These are phyloP conservation scores for Oenanthe javanica DNA, from an alignment of 140 eudicot species.

Conservation along the genomic window DNA sequence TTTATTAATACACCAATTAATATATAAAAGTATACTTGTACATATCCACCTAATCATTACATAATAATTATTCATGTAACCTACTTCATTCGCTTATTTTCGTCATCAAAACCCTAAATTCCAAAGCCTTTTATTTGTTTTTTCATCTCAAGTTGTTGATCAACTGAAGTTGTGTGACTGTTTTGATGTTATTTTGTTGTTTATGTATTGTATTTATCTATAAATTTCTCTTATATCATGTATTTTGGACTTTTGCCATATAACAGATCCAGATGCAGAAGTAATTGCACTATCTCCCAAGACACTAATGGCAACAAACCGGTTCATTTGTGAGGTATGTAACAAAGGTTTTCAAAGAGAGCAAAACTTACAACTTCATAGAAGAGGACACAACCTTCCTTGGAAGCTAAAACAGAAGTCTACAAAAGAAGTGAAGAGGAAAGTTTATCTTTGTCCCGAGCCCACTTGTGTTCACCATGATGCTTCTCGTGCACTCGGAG, in stretches of 20 bases:
- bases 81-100: background rate
- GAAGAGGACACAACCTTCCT: slow-evolving; percentile 81
- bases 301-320: slow-evolving; percentile 80
- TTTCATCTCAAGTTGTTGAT: background rate
- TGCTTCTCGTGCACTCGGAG: slow-evolving; percentile 67
- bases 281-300: slow-evolving; percentile 78
- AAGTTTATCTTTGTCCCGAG: slow-evolving; percentile 77
- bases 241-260: slow-evolving; percentile 11
- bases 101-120: slow-evolving; percentile 10
- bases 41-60: background rate
- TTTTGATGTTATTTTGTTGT: background rate
- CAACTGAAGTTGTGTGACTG: background rate
- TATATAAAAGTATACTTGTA: background rate
- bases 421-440: slow-evolving; percentile 53
- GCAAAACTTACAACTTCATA: slow-evolving; percentile 72
- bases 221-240: background rate
- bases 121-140: background rate
- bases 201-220: background rate
- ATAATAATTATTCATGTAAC: background rate
- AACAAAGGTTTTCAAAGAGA: slow-evolving; percentile 87
- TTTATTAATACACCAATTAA: background rate
- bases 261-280: slow-evolving; percentile 84
- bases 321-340: slow-evolving; percentile 81
- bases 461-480: slow-evolving; percentile 80
- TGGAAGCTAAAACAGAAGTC: slow-evolving; percentile 74